These are phyloP conservation scores for Blakeslea trispora DNA, from an alignment of 371 early-diverging fungal genomes.

Conservation along the genomic window DNA sequence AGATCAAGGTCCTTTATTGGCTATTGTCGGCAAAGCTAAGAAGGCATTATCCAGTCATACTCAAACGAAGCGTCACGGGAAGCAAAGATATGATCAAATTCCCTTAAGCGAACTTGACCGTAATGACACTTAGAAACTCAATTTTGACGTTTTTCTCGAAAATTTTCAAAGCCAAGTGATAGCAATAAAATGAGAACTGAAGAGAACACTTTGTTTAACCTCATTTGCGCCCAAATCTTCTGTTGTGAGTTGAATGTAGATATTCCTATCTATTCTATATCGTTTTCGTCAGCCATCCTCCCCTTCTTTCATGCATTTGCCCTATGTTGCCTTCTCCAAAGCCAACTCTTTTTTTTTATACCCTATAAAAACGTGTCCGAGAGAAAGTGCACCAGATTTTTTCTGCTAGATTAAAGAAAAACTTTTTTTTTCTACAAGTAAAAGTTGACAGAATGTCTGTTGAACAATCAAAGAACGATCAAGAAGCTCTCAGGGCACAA, in stretches of 20 bases:
- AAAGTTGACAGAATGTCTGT: background rate
- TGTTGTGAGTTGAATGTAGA: no score
- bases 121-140: background rate
- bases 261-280: no score
- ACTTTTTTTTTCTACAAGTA: conserved; percentile 1
- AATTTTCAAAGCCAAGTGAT: background rate
- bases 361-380: no score
- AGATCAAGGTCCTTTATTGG: conserved; percentile 33
- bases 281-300: no score
- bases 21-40: conserved; percentile 41
- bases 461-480: background rate
- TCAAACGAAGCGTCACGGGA: conserved; percentile 25
- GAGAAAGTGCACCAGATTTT: no score
- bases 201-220: no score
- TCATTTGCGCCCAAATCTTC: no score
- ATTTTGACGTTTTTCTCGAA: background rate
- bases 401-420: no score
- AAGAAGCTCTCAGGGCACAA: conserved; percentile 30
- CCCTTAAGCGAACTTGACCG: conserved; percentile 36
- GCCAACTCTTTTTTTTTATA: no score
- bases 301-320: no score
- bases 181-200: no score
- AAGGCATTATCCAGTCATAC: conserved; percentile 23
- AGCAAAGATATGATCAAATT: conserved; percentile 37
- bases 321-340: no score